Base-by-base conservation (phyloP, 208 protist species). In the Acanthamoeba rhysodes region DNA sequence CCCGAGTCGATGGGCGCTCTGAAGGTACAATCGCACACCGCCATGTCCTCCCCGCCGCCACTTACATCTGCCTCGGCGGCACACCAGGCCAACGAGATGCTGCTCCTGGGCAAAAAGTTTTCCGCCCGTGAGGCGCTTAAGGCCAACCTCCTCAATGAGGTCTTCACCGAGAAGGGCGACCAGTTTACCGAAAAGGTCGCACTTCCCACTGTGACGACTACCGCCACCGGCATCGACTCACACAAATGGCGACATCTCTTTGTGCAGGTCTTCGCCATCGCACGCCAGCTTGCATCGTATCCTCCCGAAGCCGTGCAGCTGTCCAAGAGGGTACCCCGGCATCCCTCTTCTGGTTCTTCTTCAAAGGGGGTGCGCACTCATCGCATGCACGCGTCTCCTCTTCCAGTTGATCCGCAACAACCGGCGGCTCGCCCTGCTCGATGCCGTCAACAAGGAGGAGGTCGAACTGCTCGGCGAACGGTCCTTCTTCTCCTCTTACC, bases 21-120 rank as follows among this genome's bases (percentile, higher is more conserved):
- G 12, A 92, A 92, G 50, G 78, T 59, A 80, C 9, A 50, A 50
- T 50, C 45, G 72, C 72, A 5, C 18, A 27, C 55, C 55, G 18
- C 55, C 29, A 27, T 87, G 50, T 22, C 68, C 68, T 10, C 29
- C 14, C 7, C 45, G 45, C 45, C n/a, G n/a, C n/a, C n/a, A n/a
- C n/a, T 50, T 14, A 50, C 45, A 50, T 14, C 45, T 12, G 12
- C 0, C 45, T 50, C 45, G 57, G 4, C 16, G 57, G 57, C 57
- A n/a, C 22, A 8, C 22, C 24, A 87, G 85, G 85, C 57, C 85
- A 92, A 92, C 85, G 85, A 92, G 34, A 92, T 92, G 85, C 85
- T 92, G 8, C 59, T 92, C 10, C 85, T 92, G 18, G 85, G 85
- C 85, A 92, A 74, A 55, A 92, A 92, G 85, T 92, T 92, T 29